Conservation (phyloP, 2,329 filamentous ascomycete genomes). For the Aspergillus transmontanensis region DNA sequence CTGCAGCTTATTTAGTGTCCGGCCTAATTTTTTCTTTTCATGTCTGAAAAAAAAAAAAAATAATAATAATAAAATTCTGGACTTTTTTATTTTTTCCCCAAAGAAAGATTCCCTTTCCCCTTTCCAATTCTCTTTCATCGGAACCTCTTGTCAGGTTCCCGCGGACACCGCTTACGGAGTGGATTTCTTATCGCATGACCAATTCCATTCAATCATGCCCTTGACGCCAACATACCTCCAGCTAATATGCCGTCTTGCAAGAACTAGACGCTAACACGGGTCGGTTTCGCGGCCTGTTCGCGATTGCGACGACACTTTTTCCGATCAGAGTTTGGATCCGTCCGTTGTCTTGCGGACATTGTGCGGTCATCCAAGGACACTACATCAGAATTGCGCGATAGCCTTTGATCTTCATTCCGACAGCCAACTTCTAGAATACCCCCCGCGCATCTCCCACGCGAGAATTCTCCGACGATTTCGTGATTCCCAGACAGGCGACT, state of each 20-base stretch:
- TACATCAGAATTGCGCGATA: neutral
- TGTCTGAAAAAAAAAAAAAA: neutral
- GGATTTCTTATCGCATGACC: neutral
- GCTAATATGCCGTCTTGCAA: slow-evolving; percentile 2
- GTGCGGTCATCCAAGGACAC: neutral
- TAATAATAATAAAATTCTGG: neutral
- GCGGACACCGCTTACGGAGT: slow-evolving; percentile 5
- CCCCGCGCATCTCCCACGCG: neutral
- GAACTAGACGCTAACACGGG: slow-evolving; percentile 9
- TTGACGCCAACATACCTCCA: slow-evolving; percentile 1
- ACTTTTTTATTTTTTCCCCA: neutral
- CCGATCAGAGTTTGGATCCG: neutral
- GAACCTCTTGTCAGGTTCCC: neutral
- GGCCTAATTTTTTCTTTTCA: neutral
- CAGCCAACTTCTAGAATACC: neutral
- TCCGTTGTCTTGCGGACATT: neutral
- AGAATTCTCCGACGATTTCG: neutral
- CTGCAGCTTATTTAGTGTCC: neutral
- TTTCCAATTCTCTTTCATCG: neutral
- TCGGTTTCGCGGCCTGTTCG: neutral
- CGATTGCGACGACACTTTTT: neutral
- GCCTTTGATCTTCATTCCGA: neutral
- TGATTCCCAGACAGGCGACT: neutral
- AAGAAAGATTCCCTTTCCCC: neutral
- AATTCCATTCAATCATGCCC: slow-evolving; percentile 7